Percentiles rank a stretch among this genome's conserved stretches.
Evolutionary conservation across 495 filamentous ascomycete genomes (phyloP).

Genomic region (Astrothelium subdiscretum): DNA sequence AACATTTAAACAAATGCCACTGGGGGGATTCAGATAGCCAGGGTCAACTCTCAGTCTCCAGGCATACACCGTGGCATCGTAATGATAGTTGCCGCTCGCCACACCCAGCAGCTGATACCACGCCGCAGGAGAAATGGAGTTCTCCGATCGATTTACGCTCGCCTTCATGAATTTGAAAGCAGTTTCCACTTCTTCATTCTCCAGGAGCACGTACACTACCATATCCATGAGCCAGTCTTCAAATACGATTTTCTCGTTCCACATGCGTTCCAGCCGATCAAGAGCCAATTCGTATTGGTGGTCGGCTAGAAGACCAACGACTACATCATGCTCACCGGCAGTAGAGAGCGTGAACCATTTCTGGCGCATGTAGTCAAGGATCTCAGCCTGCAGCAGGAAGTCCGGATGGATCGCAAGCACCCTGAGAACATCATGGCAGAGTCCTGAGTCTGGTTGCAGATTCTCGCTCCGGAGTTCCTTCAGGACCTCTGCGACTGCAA

Average conservation of each 20-base stretch:
- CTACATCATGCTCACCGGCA: constrained; percentile 54
- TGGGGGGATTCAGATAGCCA: constrained; percentile 51
- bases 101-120: constrained; percentile 63
- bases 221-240: constrained; percentile 66
- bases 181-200: constrained; percentile 61
- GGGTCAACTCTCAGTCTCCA: constrained; percentile 48
- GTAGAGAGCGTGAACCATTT: constrained; percentile 56
- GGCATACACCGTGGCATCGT: constrained; percentile 40
- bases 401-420: constrained; percentile 77
- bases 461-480: constrained; percentile 54
- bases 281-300: constrained; percentile 72
- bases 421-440: constrained; percentile 63
- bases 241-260: constrained; percentile 41
- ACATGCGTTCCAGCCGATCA: constrained; percentile 57
- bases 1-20: constrained; percentile 50
- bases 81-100: constrained; percentile 41
- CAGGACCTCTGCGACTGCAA: constrained; percentile 45
- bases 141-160: constrained; percentile 37
- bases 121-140: constrained; percentile 30
- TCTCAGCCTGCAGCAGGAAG: constrained; percentile 56
- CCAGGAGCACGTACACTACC: constrained; percentile 57
- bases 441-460: constrained; percentile 48
- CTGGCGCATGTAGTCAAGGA: constrained; percentile 60
- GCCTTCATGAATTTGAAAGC: constrained; percentile 49
- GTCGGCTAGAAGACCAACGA: constrained; percentile 65